Conservation (phyloP, 2,329 filamentous ascomycete genomes). For the Fusarium veterinarium region DNA sequence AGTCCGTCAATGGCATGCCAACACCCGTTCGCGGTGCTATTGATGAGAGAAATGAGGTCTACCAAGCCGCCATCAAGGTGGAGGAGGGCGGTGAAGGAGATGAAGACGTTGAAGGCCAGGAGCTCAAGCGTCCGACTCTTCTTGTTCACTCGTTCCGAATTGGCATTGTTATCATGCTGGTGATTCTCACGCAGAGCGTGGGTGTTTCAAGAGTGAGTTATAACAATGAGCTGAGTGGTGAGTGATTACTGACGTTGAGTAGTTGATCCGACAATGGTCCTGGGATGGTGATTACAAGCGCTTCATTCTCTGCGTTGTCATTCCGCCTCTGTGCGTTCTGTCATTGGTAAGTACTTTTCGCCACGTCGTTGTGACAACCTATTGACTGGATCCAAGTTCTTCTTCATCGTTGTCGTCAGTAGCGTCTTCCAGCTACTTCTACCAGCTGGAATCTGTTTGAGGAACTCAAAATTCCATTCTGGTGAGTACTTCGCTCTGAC, state of each 20-base stretch:
- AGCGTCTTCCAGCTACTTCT: slow-evolving; percentile 42
- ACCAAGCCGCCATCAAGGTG: slow-evolving; percentile 40
- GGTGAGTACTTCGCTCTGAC: neutral
- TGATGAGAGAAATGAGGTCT: slow-evolving; percentile 43
- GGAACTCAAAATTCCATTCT: slow-evolving; percentile 43
- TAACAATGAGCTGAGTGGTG: rapidly evolving
- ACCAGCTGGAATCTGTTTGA: slow-evolving; percentile 41
- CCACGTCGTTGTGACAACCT: too few species aligned
- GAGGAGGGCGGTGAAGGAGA: slow-evolving; percentile 42
- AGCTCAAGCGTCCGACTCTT: slow-evolving; percentile 36
- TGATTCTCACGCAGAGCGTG: slow-evolving; percentile 42
- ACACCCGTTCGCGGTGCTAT: slow-evolving; percentile 43
- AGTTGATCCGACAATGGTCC: slow-evolving; percentile 36
- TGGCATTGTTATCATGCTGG: slow-evolving; percentile 43
- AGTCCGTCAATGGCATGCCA: slow-evolving; percentile 20
- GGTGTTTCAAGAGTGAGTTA: slow-evolving; percentile 40
- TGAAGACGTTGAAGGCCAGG: slow-evolving; percentile 37
- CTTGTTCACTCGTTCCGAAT: slow-evolving; percentile 41
- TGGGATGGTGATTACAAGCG: slow-evolving; percentile 39
- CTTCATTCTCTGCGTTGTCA: slow-evolving; percentile 32
- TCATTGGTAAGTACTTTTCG: slow-evolving; percentile 22
- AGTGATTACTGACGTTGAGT: rapidly evolving
- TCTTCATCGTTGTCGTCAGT: slow-evolving; percentile 44
- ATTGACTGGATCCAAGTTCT: slow-evolving; percentile 30
- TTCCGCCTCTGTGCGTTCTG: slow-evolving; percentile 31